phyloP scores from a whole-genome alignment of 805 yeast genomes.

The Candida boleticola region DNA sequence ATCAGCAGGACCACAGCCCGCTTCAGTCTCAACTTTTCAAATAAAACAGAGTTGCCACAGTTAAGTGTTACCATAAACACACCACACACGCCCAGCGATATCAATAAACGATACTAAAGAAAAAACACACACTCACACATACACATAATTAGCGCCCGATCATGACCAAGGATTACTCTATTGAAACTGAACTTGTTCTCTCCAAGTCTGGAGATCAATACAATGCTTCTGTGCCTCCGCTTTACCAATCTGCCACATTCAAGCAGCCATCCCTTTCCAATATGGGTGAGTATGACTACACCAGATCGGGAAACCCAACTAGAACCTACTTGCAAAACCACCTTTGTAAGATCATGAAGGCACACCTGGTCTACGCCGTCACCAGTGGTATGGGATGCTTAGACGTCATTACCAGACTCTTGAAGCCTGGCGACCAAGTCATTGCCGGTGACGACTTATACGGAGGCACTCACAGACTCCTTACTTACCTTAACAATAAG shows the following conservation, averaged over 20 bases:
- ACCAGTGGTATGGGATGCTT: conserved; percentile 91
- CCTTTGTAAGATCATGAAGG: conserved; percentile 73
- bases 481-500: conserved; percentile 65
- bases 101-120: no score
- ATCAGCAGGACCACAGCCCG: no score
- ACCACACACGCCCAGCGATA: no score
- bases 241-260: conserved; percentile 94
- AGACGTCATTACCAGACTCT: conserved; percentile 75
- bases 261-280: conserved; percentile 71
- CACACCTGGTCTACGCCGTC: conserved; percentile 76
- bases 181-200: conserved; percentile 71
- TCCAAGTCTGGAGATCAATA: conserved; percentile 63
- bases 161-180: conserved; percentile 38
- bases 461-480: conserved; percentile 88
- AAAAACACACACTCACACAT: no score
- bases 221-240: conserved; percentile 81
- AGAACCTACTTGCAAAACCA: conserved; percentile 78
- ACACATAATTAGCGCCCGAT: no score
- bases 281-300: conserved; percentile 72
- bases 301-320: conserved; percentile 94
- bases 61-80: no score
- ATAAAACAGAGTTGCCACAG: no score
- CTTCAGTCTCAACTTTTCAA: no score
- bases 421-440: conserved; percentile 83
- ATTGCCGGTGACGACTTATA: conserved; percentile 93